phyloP scores from a whole-genome alignment of 371 early-diverging fungal species.

The Mucor racemosus region DNA sequence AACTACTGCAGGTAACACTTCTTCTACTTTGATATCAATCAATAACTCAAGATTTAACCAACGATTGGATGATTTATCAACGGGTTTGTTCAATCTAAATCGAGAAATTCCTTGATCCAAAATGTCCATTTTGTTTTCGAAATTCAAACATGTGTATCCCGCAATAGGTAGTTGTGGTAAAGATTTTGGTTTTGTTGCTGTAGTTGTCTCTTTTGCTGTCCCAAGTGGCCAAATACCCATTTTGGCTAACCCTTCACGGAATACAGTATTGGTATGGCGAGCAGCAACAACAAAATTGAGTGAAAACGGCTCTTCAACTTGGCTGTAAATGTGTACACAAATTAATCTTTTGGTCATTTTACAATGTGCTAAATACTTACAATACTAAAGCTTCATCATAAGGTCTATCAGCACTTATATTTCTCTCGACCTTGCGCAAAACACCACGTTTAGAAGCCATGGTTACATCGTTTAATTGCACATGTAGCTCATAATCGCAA shows the following conservation, averaged over 20 bases:
- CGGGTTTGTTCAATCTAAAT: constrained; percentile 20
- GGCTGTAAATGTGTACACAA: constrained; percentile 9
- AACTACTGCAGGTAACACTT: constrained; percentile 18
- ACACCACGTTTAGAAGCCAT: constrained; percentile 18
- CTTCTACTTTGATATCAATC: constrained; percentile 28
- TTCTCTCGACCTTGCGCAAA: constrained; percentile 17
- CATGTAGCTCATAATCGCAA: constrained; percentile 26
- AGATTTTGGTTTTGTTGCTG: neutral
- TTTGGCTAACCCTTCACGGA: constrained; percentile 23
- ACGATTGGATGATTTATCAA: constrained; percentile 12
- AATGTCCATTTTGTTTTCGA: constrained; percentile 24
- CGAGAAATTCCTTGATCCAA: constrained; percentile 25
- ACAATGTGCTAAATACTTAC: constrained; percentile 3
- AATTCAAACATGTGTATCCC: constrained; percentile 21
- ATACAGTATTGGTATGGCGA: constrained; percentile 22
- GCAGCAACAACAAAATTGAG: constrained; percentile 29
- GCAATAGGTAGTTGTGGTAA: constrained; percentile 9
- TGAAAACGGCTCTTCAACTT: constrained; percentile 29
- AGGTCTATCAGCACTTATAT: constrained; percentile 20
- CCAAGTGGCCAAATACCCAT: constrained; percentile 18
- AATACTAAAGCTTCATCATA: constrained; percentile 23
- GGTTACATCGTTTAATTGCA: constrained; percentile 18
- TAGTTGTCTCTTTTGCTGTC: neutral
- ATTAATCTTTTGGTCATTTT: neutral
- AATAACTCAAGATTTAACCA: constrained; percentile 27